Percentiles rank a stretch among this genome's conserved stretches.
Evolutionary conservation across 2,329 filamentous ascomycete species (phyloP).

Genomic region (Metarhizium humberi): DNA sequence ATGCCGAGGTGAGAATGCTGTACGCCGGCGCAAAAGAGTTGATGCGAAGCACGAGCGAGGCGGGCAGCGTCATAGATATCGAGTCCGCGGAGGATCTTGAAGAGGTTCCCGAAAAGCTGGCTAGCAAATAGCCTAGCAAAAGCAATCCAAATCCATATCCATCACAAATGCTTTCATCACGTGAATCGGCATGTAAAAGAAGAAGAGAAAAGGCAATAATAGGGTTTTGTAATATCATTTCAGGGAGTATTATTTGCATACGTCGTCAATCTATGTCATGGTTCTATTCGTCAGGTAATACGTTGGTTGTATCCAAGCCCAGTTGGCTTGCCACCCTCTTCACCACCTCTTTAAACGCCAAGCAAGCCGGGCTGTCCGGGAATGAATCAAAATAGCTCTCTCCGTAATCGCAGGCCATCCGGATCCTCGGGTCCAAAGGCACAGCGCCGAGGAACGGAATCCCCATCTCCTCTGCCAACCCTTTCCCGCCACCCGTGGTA

Average conservation of each 20-base stretch:
- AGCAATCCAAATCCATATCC: conserved; percentile 1
- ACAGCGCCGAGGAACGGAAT: conserved; percentile 86
- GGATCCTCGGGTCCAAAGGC: conserved; percentile 84
- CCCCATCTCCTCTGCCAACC: conserved; percentile 73
- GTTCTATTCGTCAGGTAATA: conserved; percentile 32
- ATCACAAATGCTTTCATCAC: not conserved
- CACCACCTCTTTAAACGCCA: conserved; percentile 74
- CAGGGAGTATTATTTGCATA: not conserved
- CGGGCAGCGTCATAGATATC: conserved; percentile 80
- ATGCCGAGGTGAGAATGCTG: conserved; percentile 78
- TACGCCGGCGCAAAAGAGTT: conserved; percentile 95
- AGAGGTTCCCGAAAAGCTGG: conserved; percentile 62
- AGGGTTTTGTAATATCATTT: too few relatives aligned
- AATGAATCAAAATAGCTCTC: conserved; percentile 96
- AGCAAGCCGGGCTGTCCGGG: conserved; percentile 84
- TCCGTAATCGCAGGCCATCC: conserved; percentile 93
- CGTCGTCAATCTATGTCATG: conserved; percentile 11
- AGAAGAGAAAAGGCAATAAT: too few relatives aligned
- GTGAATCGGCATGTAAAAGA: not conserved
- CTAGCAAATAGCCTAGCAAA: conserved; percentile 16
- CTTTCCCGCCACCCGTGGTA: conserved; percentile 78
- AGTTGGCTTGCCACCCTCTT: conserved; percentile 58
- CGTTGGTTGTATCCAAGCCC: conserved; percentile 48
- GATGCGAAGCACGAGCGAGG: conserved; percentile 87
- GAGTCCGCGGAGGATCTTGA: conserved; percentile 71